A percentile compares a stretch with the other conserved stretches of the same genome.
Evolutionary conservation across 2,329 filamentous ascomycete genomes (phyloP).

Genomic region (Scedosporium dehoogii): DNA sequence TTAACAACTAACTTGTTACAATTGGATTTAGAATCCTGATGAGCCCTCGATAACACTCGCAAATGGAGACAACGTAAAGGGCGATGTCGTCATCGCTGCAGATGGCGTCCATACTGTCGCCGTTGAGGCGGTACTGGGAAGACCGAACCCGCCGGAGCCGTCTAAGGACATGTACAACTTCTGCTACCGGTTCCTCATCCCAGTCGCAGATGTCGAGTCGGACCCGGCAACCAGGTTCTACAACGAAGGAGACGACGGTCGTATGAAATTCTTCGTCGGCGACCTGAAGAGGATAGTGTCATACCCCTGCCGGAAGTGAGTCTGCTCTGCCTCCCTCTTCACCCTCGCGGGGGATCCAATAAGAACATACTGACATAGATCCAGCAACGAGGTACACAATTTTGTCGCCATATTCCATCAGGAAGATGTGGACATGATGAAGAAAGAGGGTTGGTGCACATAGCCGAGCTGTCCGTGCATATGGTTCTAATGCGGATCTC

Average conservation of each 20-base stretch:
- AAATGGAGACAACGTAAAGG: conserved; percentile 17
- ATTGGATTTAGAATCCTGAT: not conserved
- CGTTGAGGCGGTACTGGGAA: conserved; percentile 11
- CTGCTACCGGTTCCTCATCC: conserved; percentile 26
- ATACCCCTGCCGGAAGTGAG: conserved; percentile 23
- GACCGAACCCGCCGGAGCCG: conserved; percentile 15
- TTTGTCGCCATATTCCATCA: too few relatives aligned
- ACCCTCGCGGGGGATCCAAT: too few relatives aligned
- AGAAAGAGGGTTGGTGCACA: too few relatives aligned
- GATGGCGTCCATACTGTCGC: conserved; percentile 29
- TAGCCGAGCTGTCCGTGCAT: too few relatives aligned
- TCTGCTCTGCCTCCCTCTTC: not conserved
- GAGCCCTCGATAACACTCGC: conserved; percentile 18
- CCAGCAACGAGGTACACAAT: too few relatives aligned
- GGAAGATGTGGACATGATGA: too few relatives aligned
- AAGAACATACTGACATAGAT: too few relatives aligned
- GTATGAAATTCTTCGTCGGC: conserved; percentile 11
- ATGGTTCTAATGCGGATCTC: too few relatives aligned
- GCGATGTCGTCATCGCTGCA: conserved; percentile 32
- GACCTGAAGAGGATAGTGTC: conserved; percentile 18
- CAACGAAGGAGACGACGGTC: conserved; percentile 14
- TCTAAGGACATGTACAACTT: conserved; percentile 18
- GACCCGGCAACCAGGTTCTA: conserved; percentile 16
- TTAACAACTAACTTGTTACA: too few relatives aligned
- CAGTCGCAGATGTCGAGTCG: conserved; percentile 13